A percentile compares a stretch with the other conserved stretches of the same genome.
These are phyloP conservation scores for Deinandra increscens DNA, from an alignment of 129 eudicot genomes.

Conservation along the genomic window DNA sequence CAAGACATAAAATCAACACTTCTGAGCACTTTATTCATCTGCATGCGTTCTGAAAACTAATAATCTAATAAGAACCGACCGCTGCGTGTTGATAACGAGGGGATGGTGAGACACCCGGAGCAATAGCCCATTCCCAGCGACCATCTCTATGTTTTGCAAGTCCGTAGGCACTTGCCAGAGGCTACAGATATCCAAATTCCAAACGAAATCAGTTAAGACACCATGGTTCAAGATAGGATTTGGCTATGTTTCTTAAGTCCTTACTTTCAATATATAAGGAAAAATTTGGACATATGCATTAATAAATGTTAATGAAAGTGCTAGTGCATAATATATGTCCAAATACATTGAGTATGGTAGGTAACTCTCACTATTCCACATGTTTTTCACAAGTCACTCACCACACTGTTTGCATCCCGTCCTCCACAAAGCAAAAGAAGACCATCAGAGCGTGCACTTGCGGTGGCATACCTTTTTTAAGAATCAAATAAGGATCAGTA, in stretches of 20 bases:
- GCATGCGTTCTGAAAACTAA: constrained; percentile 1
- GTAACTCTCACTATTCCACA: not conserved
- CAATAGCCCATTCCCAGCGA: constrained; percentile 99
- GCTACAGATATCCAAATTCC: constrained; percentile 43
- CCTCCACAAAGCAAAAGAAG: too few relatives aligned
- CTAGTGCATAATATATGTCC: not conserved
- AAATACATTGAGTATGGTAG: not conserved
- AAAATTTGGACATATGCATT: not conserved
- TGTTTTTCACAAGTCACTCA: too few relatives aligned
- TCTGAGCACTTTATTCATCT: constrained; percentile 6
- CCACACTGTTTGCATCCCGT: too few relatives aligned
- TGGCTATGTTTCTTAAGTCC: not conserved
- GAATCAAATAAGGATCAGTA: too few relatives aligned
- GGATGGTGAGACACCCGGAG: constrained; percentile 99
- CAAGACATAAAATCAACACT: not conserved
- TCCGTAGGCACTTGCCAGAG: constrained; percentile 91
- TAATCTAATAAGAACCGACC: constrained; percentile 37
- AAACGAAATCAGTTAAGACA: constrained; percentile 6
- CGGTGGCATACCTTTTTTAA: too few relatives aligned
- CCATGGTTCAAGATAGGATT: constrained; percentile 1
- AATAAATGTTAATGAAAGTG: not conserved
- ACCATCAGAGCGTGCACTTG: too few relatives aligned
- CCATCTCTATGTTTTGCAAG: constrained; percentile 98
- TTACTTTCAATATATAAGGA: not conserved
- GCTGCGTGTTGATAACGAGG: constrained; percentile 99